Conservation (phyloP, 176 grass and related monocot species). For the Eragrostis nindensis region DNA sequence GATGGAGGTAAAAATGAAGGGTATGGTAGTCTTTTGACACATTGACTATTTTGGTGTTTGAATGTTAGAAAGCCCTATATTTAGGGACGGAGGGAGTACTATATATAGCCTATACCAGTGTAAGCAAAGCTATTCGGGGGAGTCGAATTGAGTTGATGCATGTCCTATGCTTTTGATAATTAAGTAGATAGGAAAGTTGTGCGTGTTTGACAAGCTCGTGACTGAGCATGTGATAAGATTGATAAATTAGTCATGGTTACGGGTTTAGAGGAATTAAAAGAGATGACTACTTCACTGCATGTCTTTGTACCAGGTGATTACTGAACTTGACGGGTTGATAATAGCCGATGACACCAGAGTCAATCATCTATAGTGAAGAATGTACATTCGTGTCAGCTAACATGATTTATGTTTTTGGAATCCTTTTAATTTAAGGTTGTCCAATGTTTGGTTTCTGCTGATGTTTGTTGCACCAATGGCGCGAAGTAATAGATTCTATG, state of each 20-base stretch:
- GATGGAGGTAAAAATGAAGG: too few species aligned
- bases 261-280: background rate
- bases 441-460: too few species aligned
- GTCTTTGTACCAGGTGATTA: background rate
- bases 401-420: background rate
- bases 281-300: conserved; percentile 10
- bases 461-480: too few species aligned
- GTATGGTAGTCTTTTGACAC: too few species aligned
- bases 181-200: background rate
- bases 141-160: background rate
- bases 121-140: background rate
- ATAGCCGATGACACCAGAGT: background rate
- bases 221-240: conserved; percentile 16
- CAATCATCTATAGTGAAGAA: background rate
- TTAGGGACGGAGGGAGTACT: too few species aligned
- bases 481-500: too few species aligned
- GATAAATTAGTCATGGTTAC: background rate
- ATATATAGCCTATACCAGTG: background rate
- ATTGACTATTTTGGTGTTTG: too few species aligned
- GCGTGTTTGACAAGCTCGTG: background rate
- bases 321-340: background rate
- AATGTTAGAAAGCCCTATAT: too few species aligned
- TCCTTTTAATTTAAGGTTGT: background rate
- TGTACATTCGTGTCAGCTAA: background rate
- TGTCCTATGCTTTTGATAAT: background rate